Conservation (phyloP, 805 yeast species). For the Sugiyamaella americana region DNA sequence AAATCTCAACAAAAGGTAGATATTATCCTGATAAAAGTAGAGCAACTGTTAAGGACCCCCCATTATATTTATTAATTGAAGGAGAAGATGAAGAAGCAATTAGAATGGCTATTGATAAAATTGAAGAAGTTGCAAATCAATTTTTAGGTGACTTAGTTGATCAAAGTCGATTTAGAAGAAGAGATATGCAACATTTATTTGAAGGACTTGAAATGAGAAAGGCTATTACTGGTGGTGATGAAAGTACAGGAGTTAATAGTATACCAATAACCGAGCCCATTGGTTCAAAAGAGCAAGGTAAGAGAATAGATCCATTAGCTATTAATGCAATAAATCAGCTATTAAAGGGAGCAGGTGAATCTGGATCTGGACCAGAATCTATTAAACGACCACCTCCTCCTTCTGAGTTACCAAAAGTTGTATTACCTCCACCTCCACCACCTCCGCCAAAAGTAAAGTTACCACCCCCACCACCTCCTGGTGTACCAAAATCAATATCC, state of each 20-base stretch:
- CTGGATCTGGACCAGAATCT: background rate
- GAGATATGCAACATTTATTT: slow-evolving; percentile 12
- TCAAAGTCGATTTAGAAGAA: slow-evolving; percentile 24
- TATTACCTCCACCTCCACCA: no score
- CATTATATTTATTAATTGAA: slow-evolving; percentile 44
- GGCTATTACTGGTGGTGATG: background rate
- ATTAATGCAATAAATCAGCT: no score
- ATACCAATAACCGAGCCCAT: background rate
- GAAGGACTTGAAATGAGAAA: slow-evolving; percentile 9
- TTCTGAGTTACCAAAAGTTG: background rate
- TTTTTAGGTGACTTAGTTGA: slow-evolving; percentile 27
- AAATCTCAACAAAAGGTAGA: slow-evolving; percentile 30
- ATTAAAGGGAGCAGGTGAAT: no score
- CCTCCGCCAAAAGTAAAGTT: no score
- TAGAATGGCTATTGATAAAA: slow-evolving; percentile 63
- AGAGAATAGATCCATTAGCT: no score
- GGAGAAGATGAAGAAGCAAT: slow-evolving; percentile 43
- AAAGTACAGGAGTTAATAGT: background rate
- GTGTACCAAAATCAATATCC: background rate
- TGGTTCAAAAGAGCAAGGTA: no score
- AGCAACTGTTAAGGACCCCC: slow-evolving; percentile 30
- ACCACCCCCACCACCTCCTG: no score
- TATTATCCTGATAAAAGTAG: slow-evolving; percentile 32
- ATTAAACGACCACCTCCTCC: background rate
- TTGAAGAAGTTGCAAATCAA: slow-evolving; percentile 42